phyloP scores from a whole-genome alignment of 768 basidiomycete species.

The Mycena alexandri region DNA sequence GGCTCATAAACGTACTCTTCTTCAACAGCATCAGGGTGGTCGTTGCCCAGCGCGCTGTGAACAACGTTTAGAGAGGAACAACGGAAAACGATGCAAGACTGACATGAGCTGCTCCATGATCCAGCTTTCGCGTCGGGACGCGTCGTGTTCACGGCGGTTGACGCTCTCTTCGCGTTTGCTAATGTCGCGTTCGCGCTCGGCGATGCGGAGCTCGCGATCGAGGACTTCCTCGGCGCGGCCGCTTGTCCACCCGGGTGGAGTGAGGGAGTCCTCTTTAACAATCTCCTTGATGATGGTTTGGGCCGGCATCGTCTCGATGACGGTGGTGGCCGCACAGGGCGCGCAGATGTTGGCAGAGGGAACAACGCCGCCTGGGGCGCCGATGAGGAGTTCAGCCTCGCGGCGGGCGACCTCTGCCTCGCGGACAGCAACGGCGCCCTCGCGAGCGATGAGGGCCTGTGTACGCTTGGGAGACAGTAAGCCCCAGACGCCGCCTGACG shows the following conservation, averaged over 20 bases:
- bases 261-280: constrained; percentile 83
- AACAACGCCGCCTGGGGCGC: constrained; percentile 85
- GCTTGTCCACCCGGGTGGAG: constrained; percentile 86
- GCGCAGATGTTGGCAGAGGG: constrained; percentile 67
- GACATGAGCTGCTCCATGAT: constrained; percentile 95
- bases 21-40: constrained; percentile 73
- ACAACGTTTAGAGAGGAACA: neutral
- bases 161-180: constrained; percentile 88
- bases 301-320: constrained; percentile 69
- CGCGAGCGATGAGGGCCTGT: constrained; percentile 83
- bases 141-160: constrained; percentile 89
- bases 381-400: constrained; percentile 87
- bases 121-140: constrained; percentile 88
- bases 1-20: constrained; percentile 88
- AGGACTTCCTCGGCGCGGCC: constrained; percentile 84
- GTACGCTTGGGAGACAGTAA: constrained; percentile 87
- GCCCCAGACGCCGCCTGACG: constrained; percentile 71
- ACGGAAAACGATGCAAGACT: constrained; percentile 41
- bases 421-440: constrained; percentile 82
- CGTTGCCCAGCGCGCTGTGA: constrained; percentile 77
- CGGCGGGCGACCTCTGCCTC: constrained; percentile 92
- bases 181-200: constrained; percentile 89
- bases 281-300: constrained; percentile 92
- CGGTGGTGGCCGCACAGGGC: constrained; percentile 65
- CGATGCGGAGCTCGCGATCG: constrained; percentile 87